Percentiles rank a stretch among this genome's conserved stretches.
Conservation (phyloP, 768 basidiomycete species). For the Infundibulicybe gibba region DNA sequence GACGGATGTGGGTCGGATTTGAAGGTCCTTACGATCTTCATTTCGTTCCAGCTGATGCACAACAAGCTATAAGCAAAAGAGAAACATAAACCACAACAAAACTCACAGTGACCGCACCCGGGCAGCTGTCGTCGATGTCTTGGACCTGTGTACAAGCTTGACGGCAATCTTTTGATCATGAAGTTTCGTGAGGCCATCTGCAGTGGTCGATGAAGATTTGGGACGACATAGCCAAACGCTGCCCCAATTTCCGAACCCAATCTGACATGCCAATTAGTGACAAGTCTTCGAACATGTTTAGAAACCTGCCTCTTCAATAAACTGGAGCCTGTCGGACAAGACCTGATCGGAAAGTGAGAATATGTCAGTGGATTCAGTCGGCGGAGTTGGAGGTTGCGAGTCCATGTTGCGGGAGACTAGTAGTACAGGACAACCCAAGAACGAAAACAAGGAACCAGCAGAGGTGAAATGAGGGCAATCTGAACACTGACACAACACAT, state of each 20-base stretch:
- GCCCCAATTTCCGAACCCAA: slow-evolving; percentile 93
- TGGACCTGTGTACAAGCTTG: slow-evolving; percentile 90
- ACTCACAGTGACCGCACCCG: slow-evolving; percentile 84
- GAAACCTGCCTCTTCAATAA: slow-evolving; percentile 64
- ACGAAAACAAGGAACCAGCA: slow-evolving; percentile 14
- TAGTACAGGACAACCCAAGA: slow-evolving; percentile 62
- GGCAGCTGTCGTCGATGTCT: slow-evolving; percentile 81
- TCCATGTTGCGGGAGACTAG: slow-evolving; percentile 45
- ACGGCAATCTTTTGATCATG: slow-evolving; percentile 71
- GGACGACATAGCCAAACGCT: slow-evolving; percentile 80
- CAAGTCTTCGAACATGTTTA: slow-evolving; percentile 5
- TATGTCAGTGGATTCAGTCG: slow-evolving; percentile 49
- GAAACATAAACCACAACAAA: background rate
- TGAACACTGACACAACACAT: slow-evolving; percentile 36
- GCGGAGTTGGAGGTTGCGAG: slow-evolving; percentile 23
- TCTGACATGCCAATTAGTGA: slow-evolving; percentile 37
- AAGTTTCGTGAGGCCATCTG: slow-evolving; percentile 30
- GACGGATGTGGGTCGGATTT: slow-evolving; percentile 86
- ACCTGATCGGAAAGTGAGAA: slow-evolving; percentile 74
- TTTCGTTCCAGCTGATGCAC: slow-evolving; percentile 83
- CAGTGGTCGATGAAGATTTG: slow-evolving; percentile 39
- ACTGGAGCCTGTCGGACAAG: slow-evolving; percentile 66
- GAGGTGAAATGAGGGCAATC: slow-evolving; percentile 17
- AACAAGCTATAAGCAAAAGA: slow-evolving; percentile 1
- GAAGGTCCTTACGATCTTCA: slow-evolving; percentile 89